Evolutionary conservation across 768 basidiomycete species (phyloP).

Genomic region (Termitomyces sp.): DNA sequence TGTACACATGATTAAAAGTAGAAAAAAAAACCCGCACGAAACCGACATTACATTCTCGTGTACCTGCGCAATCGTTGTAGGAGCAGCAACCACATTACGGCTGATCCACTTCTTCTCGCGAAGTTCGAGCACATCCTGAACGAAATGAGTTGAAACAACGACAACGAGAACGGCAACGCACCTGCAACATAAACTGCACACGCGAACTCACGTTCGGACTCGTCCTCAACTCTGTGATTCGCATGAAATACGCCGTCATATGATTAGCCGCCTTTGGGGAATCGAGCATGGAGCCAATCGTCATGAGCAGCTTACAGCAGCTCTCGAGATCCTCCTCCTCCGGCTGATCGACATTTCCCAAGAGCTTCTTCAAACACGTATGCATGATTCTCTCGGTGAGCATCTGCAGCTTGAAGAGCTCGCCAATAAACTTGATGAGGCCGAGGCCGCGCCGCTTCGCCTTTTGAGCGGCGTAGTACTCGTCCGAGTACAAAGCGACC

Average conservation of each 20-base stretch:
- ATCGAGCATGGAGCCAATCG: slow-evolving; percentile 83
- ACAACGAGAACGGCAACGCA: slow-evolving; percentile 29
- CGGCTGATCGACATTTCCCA: slow-evolving; percentile 89
- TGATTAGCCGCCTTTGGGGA: slow-evolving; percentile 74
- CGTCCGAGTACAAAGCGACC: slow-evolving; percentile 84
- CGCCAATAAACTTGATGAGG: slow-evolving; percentile 97
- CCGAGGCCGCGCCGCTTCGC: slow-evolving; percentile 96
- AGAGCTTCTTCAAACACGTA: slow-evolving; percentile 93
- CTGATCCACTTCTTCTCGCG: slow-evolving; percentile 78
- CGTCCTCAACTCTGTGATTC: slow-evolving; percentile 81
- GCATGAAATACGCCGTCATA: slow-evolving; percentile 89
- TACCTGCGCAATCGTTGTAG: slow-evolving; percentile 83
- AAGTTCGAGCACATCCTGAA: slow-evolving; percentile 86
- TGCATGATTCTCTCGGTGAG: slow-evolving; percentile 97
- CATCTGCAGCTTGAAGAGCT: slow-evolving; percentile 99
- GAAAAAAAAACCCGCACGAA: not conserved
- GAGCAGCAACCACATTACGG: slow-evolving; percentile 69
- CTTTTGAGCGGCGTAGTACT: slow-evolving; percentile 95
- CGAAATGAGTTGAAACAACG: slow-evolving; percentile 6
- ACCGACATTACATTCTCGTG: slow-evolving; percentile 70
- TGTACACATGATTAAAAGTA: slow-evolving; percentile 17
- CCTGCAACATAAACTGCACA: slow-evolving; percentile 95
- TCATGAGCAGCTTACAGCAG: slow-evolving; percentile 86
- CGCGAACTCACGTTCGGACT: slow-evolving; percentile 74
- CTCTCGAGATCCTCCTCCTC: slow-evolving; percentile 99